Base-by-base conservation (phyloP, 495 filamentous ascomycete species). In the Xylaria longipes region DNA sequence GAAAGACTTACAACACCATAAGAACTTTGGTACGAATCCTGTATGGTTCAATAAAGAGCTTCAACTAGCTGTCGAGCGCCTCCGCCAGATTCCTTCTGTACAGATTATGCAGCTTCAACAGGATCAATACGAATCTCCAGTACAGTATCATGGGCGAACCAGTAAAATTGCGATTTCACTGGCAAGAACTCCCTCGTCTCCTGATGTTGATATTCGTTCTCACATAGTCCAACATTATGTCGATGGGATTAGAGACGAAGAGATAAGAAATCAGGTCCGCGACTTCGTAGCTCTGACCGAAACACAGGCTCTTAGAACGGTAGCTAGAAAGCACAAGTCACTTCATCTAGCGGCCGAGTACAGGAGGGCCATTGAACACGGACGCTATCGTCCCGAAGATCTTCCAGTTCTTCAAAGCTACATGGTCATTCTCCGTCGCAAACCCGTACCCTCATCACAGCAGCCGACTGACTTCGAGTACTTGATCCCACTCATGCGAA, bases 291-390 rank as follows among this genome's bases (percentile, higher is more conserved):
- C 65, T 7, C 67, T 68, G 0, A 68, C 56, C 8, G 65, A 63
- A 14, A 70, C 62, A n/a, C 39, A 72, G 4, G 74, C 62, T 20
- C 62, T 84, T 22, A 72, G 76, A 39, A 73, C 76, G 8, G 75
- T 85, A 9, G 78, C 80, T 5, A 82, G 75, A 41, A 79, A 80
- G 17, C 87, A 88, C 71, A 82, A 84, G 65, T 76, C 74, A 25
- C 69, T 86, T 29, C 83, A 88, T 68, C 83, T 89, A 50, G 83
- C 80, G 12, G 60, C 76, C 8, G 84, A 87, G 22, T 87, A 84
- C 62, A 82, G 86, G 66, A 79, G 75, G 64, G 85, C 83, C 17
- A 77, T 89, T 5, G 77, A 80, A 29, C 81, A 78, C 33, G 76
- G 78, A 11, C 63, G 83, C 5, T 88, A 85, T 66, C 52, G 71